Percentiles rank a stretch among this genome's conserved stretches.
Evolutionary conservation across 2,329 filamentous ascomycete species (phyloP).

Genomic region (Cercospora sp.): DNA sequence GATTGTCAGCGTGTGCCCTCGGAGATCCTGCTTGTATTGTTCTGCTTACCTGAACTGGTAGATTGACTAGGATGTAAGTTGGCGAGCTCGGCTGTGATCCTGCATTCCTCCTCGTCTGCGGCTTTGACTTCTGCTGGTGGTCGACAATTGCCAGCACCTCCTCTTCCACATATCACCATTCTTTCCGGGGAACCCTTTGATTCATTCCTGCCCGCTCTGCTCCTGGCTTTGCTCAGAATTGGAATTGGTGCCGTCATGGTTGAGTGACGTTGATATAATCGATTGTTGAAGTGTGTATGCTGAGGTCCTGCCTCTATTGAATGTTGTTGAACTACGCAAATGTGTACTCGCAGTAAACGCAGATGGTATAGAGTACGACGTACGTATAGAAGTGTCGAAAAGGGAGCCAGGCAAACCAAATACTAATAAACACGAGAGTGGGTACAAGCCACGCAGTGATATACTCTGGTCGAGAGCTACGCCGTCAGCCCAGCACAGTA

Average conservation of each 20-base stretch:
- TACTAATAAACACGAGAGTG: background rate
- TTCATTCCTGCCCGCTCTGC: background rate
- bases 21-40: background rate
- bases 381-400: background rate
- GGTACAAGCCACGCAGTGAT: slow-evolving; percentile 1
- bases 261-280: background rate
- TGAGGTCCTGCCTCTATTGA: background rate
- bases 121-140: slow-evolving; percentile 18
- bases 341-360: background rate
- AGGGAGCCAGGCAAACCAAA: background rate
- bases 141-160: slow-evolving; percentile 25
- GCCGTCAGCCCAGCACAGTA: slow-evolving; percentile 10
- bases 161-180: slow-evolving; percentile 21
- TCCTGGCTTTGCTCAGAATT: slow-evolving; percentile 11
- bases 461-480: slow-evolving; percentile 8
- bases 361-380: background rate
- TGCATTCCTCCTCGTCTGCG: slow-evolving; percentile 15
- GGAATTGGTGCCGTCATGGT: slow-evolving; percentile 14
- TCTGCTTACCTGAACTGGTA: slow-evolving; percentile 8
- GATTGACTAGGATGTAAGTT: slow-evolving; percentile 12
- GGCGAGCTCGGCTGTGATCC: slow-evolving; percentile 18
- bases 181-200: slow-evolving; percentile 10
- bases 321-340: background rate
- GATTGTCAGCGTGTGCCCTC: background rate
- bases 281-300: background rate